phyloP scores from a whole-genome alignment of 192 early-diverging fungal species.

The Backusella mclennaniae region DNA sequence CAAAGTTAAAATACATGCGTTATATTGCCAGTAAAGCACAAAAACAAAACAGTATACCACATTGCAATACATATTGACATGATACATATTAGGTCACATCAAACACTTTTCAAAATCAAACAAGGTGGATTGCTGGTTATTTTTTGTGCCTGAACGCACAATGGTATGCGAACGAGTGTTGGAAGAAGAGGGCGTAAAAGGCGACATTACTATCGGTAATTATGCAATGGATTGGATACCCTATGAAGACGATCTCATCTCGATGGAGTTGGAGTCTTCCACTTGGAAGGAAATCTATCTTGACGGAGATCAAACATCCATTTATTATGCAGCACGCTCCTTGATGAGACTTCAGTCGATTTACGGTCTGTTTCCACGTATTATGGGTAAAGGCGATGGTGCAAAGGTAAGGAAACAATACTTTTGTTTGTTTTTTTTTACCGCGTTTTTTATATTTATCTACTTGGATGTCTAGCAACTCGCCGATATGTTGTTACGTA shows the following conservation, averaged over 20 bases:
- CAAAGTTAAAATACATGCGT: conserved; percentile 77
- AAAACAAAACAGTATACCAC: conserved; percentile 22
- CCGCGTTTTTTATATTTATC: too few relatives aligned
- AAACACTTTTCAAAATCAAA: conserved; percentile 17
- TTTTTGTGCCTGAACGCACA: conserved; percentile 88
- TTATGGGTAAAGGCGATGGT: conserved; percentile 87
- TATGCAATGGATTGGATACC: conserved; percentile 90
- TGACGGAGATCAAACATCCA: conserved; percentile 73
- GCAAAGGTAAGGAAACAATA: conserved; percentile 52
- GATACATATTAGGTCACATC: conserved; percentile 26
- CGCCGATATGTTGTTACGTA: conserved; percentile 76
- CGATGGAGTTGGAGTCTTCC: conserved; percentile 78
- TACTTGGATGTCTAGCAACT: conserved; percentile 35
- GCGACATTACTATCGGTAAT: conserved; percentile 82
- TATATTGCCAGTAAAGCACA: conserved; percentile 67
- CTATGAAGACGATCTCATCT: conserved; percentile 87
- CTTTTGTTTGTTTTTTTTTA: too few relatives aligned
- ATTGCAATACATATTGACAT: conserved; percentile 7
- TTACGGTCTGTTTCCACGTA: conserved; percentile 87
- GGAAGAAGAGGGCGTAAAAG: conserved; percentile 91
- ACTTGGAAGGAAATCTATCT: conserved; percentile 84
- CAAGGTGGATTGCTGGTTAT: conserved; percentile 62
- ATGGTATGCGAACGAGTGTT: conserved; percentile 91
- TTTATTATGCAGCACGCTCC: conserved; percentile 73
- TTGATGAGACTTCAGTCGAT: conserved; percentile 89